A percentile compares a stretch with the other conserved stretches of the same genome.
Conservation (phyloP, 352 stramenopile species). For the Pythium aphanidermatum region DNA sequence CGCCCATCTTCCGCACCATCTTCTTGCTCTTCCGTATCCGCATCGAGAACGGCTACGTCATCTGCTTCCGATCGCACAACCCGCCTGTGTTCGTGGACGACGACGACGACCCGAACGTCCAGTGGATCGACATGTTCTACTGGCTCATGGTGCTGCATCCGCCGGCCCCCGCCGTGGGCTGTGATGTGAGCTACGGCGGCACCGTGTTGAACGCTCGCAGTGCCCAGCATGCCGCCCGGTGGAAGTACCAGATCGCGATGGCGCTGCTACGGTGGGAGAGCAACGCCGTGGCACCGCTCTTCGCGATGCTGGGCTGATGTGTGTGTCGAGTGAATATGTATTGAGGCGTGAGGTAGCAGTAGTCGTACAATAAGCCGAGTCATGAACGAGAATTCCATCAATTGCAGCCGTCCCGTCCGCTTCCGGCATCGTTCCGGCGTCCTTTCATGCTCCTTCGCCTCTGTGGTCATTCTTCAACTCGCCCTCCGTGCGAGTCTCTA, state of each 20-base stretch:
- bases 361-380: too few relatives aligned
- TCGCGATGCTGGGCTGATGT: conserved; percentile 56
- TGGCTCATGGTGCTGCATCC: conserved; percentile 66
- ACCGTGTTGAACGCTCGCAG: conserved; percentile 61
- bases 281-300: conserved; percentile 67
- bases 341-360: too few relatives aligned
- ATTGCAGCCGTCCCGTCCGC: too few relatives aligned
- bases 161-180: conserved; percentile 17
- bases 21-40: conserved; percentile 69
- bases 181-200: conserved; percentile 65
- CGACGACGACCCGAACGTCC: conserved; percentile 53
- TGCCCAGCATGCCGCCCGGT: conserved; percentile 52
- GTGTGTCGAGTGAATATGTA: too few relatives aligned
- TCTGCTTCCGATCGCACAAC: conserved; percentile 70
- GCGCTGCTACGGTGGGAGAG: conserved; percentile 71
- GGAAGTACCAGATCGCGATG: conserved; percentile 84
- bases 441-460: too few relatives aligned
- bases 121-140: conserved; percentile 81
- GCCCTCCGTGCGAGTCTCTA: too few relatives aligned
- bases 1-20: conserved; percentile 69
- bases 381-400: too few relatives aligned
- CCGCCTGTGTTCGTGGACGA: conserved; percentile 42
- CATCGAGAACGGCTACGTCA: conserved; percentile 50
- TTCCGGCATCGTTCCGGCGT: too few relatives aligned
- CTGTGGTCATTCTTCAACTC: too few relatives aligned